A percentile compares a stretch with the other conserved stretches of the same genome.
phyloP scores from a whole-genome alignment of 2,329 filamentous ascomycete species.

The Capronia coronata region DNA sequence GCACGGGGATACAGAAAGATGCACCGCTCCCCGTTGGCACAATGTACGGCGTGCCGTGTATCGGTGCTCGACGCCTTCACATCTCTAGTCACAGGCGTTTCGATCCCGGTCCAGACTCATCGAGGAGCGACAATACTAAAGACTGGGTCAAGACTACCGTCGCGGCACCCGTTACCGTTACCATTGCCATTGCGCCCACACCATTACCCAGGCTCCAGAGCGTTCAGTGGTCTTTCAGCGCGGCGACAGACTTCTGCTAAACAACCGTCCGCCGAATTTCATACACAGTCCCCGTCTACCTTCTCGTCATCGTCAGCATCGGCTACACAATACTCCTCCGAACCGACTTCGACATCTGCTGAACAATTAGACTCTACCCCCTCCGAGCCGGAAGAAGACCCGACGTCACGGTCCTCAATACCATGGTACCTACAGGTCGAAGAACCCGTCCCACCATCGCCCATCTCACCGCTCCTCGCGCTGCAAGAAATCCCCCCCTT shows the following conservation, averaged over 20 bases:
- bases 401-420: constrained; percentile 31
- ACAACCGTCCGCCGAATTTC: too few species aligned
- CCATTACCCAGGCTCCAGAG: neutral
- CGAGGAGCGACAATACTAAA: too few species aligned
- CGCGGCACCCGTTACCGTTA: too few species aligned
- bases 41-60: constrained; percentile 22
- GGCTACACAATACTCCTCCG: neutral
- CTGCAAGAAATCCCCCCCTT: constrained; percentile 56
- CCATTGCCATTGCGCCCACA: neutral
- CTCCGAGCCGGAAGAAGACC: too few species aligned
- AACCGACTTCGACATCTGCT: too few species aligned
- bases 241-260: constrained; percentile 1
- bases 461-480: constrained; percentile 41
- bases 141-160: too few species aligned
- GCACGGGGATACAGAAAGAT: constrained; percentile 14
- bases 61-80: constrained; percentile 25
- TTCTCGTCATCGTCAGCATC: neutral
- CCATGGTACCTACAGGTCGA: constrained; percentile 87
- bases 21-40: constrained; percentile 12
- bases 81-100: constrained; percentile 20
- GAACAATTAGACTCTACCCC: constrained; percentile 1
- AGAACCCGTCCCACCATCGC: constrained; percentile 34
- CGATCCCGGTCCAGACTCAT: too few species aligned
- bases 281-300: neutral
- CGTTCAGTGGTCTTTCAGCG: constrained; percentile 1